Evolutionary conservation across 371 early-diverging fungal species (phyloP), one percentile per base, ranked within the genome.

Genomic region (Mucor racemosus): DNA sequence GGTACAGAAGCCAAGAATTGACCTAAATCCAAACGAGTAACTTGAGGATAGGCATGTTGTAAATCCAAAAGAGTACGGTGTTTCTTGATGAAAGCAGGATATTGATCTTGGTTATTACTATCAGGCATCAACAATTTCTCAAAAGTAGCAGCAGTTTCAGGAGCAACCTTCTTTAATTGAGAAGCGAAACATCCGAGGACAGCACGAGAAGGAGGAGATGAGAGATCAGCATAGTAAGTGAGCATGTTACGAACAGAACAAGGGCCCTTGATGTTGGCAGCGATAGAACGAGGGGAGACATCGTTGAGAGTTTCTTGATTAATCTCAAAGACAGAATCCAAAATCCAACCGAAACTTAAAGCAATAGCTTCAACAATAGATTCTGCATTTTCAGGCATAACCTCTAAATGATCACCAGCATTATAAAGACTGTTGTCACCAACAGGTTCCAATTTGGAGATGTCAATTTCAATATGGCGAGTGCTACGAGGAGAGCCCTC

Each of bases 371-470:
- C 79, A 0, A 85, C 85, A 8, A 72, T 19, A 6, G 61, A 57
- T 0, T 65, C 39, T 53, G 73, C 75, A 44, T 87, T 84, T 41
- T 78, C 75, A 9, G 88, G 85, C 66, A 77, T 75, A 1, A 87
- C 73, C 66, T 86, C 88, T 11, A 87, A 68, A 62, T 87, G 88
- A 58, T 87, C 88, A 65, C 86, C 88, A 11, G 88, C 77, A 33
- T 75, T 58, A 41, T 84, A 87, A 15, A 68, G 48, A 15, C 60
- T 34, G n/a, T 68, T 62, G 4, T 70, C 74, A 39, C 67, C 68
- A 19, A 75, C 36, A 10, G 76, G 66, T 1, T 59, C 57, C 15
- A 81, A 34, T 1, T 66, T 38, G 7, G 74, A 67, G 42, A 78
- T 71, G 66, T 82, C 83, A 38, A 82, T 66, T 56, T 84, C 81